Evolutionary conservation across 768 basidiomycete species (phyloP), one percentile per base, ranked within the genome.

Genomic region (Cystoderma amianthinum): DNA sequence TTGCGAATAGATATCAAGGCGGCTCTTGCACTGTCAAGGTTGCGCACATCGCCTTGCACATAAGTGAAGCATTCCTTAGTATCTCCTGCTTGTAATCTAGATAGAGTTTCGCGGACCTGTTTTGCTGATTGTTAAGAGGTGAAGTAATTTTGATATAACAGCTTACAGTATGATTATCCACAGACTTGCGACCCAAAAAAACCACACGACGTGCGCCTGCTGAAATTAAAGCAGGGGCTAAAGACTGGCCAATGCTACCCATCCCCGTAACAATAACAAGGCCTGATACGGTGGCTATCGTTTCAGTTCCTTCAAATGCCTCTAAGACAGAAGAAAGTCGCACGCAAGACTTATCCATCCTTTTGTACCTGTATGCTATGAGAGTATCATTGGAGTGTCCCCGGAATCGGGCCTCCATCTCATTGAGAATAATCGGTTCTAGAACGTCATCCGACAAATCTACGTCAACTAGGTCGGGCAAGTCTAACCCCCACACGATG

Each of bases 241-340:
- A 24, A 10, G 52, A 50, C 28, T 44, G 41, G 5, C 59, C 58
- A 18, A 61, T 60, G 36, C 52, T 56, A n/a, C 57, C 58, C 52
- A 63, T 55, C 13, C 62, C 62, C n/a, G 58, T 53, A 19, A 63
- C 54, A 20, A 62, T 50, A 0, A 59, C 52, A 4, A 54, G 48
- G 21, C 59, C 59, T 0, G 51, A 50, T 23, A 52, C 43, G 28
- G 44, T 21, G 24, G 41, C 40, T n/a, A n/a, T 7, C 18, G 7
- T 36, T 15, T 7, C 7, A n/a, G 20, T 2, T 6, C 44, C 37
- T 13, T 48, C 44, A n/a, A 56, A 38, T 2, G 40, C 43, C 23
- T 51, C 51, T 3, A 61, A 43, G 18, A 45, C 28, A 1, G 60
- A 58, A 4, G 57, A 52, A 39, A 59, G 48, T 10, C 60, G 54